Base-by-base conservation (phyloP, 1,139 yeast species). In the Pneumocystis carinii region DNA sequence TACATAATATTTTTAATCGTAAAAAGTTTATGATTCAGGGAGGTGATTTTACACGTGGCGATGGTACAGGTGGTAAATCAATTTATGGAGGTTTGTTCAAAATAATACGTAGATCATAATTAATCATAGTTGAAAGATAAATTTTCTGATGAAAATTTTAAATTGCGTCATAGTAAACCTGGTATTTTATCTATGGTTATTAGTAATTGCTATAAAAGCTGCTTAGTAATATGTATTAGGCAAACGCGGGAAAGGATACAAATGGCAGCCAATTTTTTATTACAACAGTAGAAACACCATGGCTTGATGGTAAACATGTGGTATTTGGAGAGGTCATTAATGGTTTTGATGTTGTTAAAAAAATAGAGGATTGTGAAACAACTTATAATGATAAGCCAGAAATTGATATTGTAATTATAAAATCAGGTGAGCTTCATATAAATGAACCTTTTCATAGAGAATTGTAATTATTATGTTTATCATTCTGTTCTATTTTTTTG, bases 261-360 rank as follows among this genome's bases (percentile, higher is more conserved):
- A 92, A 92, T 73, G 97, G 97, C 0, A 89, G 96, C 0, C 97
- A 92, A 74, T 90, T 90, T 72, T 92, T 92, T 74, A 85, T 92
- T 70, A 88, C 96, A 56, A 83, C 87, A 1, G 85, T 81, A 7
- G 78, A 81, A 41, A 82, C 86, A 27, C 84, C 87, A 14, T 86
- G 83, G 73, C 79, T 69, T 70, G 92, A 92, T 73, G 95, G 94
- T 59, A 90, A 92, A 75, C 98, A 94, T 75, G 97, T 90, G 64
- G 97, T 92, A 10, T 94, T 92, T 73, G 99, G 99, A 67, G 83
- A 86, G 73, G 90, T 92, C 24, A 74, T 89, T 61, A 80, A 83
- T 63, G 97, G 97, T 61, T 89, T 87, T 74, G 83, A 92, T 14
- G 75, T 90, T 39, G 90, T 89, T 35, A 83, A 95, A 70, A 78